Evolutionary conservation across 805 yeast species (phyloP).

Genomic region (Candida ortonii): DNA sequence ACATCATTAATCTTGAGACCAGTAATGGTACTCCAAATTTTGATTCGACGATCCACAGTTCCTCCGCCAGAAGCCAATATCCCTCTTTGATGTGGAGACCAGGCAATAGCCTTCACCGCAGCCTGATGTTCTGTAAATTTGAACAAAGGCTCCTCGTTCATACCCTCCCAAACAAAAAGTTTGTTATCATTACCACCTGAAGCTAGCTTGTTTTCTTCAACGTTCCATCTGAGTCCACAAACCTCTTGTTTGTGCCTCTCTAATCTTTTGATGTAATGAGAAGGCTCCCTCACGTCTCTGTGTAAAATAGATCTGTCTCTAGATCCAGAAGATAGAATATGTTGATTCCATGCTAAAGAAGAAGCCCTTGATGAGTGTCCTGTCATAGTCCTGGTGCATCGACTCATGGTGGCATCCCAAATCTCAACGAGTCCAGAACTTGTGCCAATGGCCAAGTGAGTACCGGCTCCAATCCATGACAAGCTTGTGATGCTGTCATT

Average conservation of each 20-base stretch:
- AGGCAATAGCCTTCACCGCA: slow-evolving; percentile 93
- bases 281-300: slow-evolving; percentile 86
- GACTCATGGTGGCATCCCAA: slow-evolving; percentile 84
- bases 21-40: slow-evolving; percentile 87
- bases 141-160: slow-evolving; percentile 62
- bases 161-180: slow-evolving; percentile 84
- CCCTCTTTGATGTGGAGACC: slow-evolving; percentile 98
- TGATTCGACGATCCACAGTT: slow-evolving; percentile 85
- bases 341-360: slow-evolving; percentile 92
- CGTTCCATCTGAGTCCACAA: slow-evolving; percentile 94
- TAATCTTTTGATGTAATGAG: slow-evolving; percentile 71
- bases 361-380: slow-evolving; percentile 87
- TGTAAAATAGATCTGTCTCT: slow-evolving; percentile 82
- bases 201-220: slow-evolving; percentile 86
- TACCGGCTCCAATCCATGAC: slow-evolving; percentile 92
- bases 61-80: slow-evolving; percentile 96
- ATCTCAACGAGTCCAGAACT: slow-evolving; percentile 84
- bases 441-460: slow-evolving; percentile 93
- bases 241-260: slow-evolving; percentile 86
- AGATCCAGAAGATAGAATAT: slow-evolving; percentile 81
- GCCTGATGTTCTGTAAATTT: slow-evolving; percentile 83
- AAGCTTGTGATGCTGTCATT: slow-evolving; percentile 77
- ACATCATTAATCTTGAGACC: slow-evolving; percentile 72
- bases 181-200: slow-evolving; percentile 95
- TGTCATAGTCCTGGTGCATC: slow-evolving; percentile 85